A percentile compares a stretch with the other conserved stretches of the same genome.
These are phyloP conservation scores for Galium porrigens DNA, from an alignment of 305 asterid genomes.

Conservation along the genomic window DNA sequence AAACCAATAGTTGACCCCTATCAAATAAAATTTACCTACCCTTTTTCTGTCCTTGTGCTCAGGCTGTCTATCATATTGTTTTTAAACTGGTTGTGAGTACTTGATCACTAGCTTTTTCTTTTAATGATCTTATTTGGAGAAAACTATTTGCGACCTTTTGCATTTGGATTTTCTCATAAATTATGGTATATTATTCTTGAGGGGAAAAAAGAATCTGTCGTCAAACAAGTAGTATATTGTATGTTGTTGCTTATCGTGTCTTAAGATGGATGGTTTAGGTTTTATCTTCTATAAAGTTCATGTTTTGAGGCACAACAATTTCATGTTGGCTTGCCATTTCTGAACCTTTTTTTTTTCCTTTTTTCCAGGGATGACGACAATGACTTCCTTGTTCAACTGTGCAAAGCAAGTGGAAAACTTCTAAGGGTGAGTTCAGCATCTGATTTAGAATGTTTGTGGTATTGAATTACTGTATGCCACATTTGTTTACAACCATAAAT, in stretches of 20 bases:
- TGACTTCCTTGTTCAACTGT: conserved; percentile 79
- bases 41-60: background rate
- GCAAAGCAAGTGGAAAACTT: conserved; percentile 71
- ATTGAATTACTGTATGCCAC: background rate
- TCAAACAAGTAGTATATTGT: background rate
- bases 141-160: background rate
- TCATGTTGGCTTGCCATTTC: background rate
- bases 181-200: too few species aligned
- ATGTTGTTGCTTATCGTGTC: background rate
- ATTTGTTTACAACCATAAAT: background rate
- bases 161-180: background rate
- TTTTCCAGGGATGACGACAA: conserved; percentile 56
- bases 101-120: background rate
- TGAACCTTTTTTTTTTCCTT: background rate
- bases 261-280: background rate
- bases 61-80: background rate
- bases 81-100: background rate
- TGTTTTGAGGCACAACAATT: background rate
- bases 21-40: too few species aligned
- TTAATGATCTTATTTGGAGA: background rate
- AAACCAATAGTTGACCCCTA: background rate
- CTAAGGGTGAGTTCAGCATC: conserved; percentile 38
- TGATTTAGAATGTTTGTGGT: background rate
- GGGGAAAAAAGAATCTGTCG: too few species aligned
- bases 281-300: background rate